Base-by-base conservation (phyloP, 1,284 basidiomycete species). In the Erythrobasidium hasegawianum region DNA sequence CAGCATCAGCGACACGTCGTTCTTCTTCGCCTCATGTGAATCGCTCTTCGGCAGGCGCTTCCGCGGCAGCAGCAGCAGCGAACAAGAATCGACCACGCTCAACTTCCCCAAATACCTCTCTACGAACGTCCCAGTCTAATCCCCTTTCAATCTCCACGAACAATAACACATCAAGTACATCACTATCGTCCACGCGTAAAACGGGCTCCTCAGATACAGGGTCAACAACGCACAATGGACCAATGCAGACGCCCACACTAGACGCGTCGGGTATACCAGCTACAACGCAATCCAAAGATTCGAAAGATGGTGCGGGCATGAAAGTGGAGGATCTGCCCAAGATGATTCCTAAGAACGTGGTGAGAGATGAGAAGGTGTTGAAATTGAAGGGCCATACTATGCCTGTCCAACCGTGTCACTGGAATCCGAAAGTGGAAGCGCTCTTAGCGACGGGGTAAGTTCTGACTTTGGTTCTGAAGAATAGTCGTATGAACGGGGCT, bases 361-460 rank as follows among this genome's bases (percentile, higher is more conserved):
- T 55, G 2, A 49, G 57, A 18, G 57, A 69, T 26, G 41, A 33
- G 18, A 53, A 56, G 26, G 65, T 71, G 20, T 57, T 71, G 49
- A 68, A 22, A 26, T 53, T 73, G 16, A 62, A 60, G 64, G 72
- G 72, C 1, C 72, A 73, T 50, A 69, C 69, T 1, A 56, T 64
- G 39, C 26, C 70, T n/a, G 71, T 72, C 8, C 90, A 90, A 68
- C 85, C 88, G 7, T 88, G 87, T 68, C 83, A 86, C 2, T 91
- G 87, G 82, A 90, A 89, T 76, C 87, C 89, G 9, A 80, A 78
- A 49, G 80, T 83, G n/a, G 79, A 79, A 27, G 80, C 82, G 47
- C 74, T 86, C 14, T 77, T 91, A 16, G 87, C 88, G 27, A 86
- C 89, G 33, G 89, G 89, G 85, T 89, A 76, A 60, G 82, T 74